Base-by-base conservation (phyloP, 139 green algal genomes). In the Chlorella sp. region DNA sequence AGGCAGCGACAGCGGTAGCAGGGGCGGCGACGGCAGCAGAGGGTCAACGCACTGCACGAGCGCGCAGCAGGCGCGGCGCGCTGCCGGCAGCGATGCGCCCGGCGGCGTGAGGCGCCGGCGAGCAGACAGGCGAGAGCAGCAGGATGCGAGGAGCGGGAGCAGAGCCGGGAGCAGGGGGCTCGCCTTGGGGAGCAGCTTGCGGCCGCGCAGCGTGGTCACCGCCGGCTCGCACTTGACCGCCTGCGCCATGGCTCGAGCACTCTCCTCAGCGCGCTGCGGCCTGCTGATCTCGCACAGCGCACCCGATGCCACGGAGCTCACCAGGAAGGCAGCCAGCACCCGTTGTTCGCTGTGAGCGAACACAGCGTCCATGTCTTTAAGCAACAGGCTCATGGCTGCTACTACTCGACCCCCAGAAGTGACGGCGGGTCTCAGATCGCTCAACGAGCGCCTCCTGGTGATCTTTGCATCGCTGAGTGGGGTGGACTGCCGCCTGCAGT, bases 321-420 rank as follows among this genome's bases (percentile, higher is more conserved):
- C 78, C 42, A 65, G 38, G 41, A 83, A 84, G 9, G 81, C 80
- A 3, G 81, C 75, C 2, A 88, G 67, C 31, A 88, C 81, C 1
- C 83, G 60, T 31, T 86, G 81, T 43, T 85, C 75, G 31, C 70
- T 81, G 53, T 64, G 58, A 14, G 67, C 51, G 29, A 88, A 88
- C 40, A 87, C 31, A 29, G 71, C 46, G 56, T 87, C 73, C 38
- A 88, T 67, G 25, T 83, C 78, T 17, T 71, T 72, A 19, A 78
- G 62, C 38, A 83, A n/a, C n/a, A n/a, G n/a, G n/a, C n/a, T n/a
- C n/a, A n/a, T n/a, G n/a, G n/a, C n/a, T n/a, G n/a, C n/a, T n/a
- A n/a, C n/a, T n/a, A n/a, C n/a, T n/a, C n/a, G n/a, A n/a, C n/a
- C n/a, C n/a, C n/a, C n/a, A n/a, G n/a, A n/a, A n/a, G n/a, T n/a